phyloP scores from a whole-genome alignment of 176 grass and related monocot genomes.

The Oryza longistaminata region DNA sequence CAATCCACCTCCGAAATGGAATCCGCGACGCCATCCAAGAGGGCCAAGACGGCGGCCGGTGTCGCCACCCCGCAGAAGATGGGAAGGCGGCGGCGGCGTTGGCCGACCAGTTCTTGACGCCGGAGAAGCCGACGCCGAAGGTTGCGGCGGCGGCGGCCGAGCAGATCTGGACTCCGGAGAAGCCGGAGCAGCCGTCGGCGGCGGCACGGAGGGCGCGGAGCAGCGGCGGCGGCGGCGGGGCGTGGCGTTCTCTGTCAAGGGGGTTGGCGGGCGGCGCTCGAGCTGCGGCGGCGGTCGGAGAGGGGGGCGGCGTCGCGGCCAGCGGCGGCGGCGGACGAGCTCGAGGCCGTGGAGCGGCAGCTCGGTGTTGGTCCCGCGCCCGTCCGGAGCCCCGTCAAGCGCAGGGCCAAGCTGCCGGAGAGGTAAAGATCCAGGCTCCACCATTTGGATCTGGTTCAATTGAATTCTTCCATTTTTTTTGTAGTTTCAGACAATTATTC shows the following conservation, averaged over 20 bases:
- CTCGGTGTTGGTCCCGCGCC: conserved; percentile 25
- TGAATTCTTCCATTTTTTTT: not conserved
- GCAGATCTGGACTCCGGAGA: conserved; percentile 55
- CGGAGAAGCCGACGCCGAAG: conserved; percentile 26
- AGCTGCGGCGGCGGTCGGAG: conserved; percentile 31
- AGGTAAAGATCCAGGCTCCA: conserved; percentile 49
- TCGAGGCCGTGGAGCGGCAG: conserved; percentile 47
- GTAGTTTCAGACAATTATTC: not conserved
- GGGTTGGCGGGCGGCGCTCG: conserved; percentile 54
- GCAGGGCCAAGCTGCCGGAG: conserved; percentile 55
- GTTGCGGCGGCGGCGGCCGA: not conserved
- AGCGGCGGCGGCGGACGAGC: conserved; percentile 33
- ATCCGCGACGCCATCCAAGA: conserved; percentile 20
- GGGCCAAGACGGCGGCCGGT: no score
- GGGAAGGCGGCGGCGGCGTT: no score
- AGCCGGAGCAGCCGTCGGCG: conserved; percentile 39
- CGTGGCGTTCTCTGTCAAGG: conserved; percentile 70
- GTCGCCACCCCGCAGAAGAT: no score
- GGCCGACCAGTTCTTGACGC: conserved; percentile 16
- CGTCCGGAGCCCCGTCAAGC: conserved; percentile 31
- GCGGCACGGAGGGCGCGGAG: conserved; percentile 9
- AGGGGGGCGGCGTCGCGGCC: not conserved
- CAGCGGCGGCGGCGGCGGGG: no score
- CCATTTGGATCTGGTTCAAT: not conserved
- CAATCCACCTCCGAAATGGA: not conserved